These are phyloP conservation scores for Boletus sp. DNA, from an alignment of 768 basidiomycete genomes.

Conservation along the genomic window DNA sequence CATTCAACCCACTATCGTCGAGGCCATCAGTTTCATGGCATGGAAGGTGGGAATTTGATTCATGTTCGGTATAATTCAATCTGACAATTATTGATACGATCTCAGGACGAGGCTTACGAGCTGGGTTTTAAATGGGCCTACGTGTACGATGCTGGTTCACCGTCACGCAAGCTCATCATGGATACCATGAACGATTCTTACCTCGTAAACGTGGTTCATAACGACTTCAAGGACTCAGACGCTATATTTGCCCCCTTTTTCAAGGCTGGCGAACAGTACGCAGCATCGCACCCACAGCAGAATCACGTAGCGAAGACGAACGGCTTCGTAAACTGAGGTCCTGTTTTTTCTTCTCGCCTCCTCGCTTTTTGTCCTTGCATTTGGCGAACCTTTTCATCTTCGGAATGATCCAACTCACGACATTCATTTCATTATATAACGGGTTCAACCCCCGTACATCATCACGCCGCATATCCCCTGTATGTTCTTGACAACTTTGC, in stretches of 20 bases:
- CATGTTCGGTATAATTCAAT: neutral
- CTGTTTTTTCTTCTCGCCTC: neutral
- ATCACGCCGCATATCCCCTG: constrained; percentile 21
- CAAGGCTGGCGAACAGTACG: constrained; percentile 67
- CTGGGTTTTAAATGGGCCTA: constrained; percentile 90
- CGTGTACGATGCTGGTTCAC: constrained; percentile 76
- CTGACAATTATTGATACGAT: constrained; percentile 7
- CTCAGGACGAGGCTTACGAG: constrained; percentile 90
- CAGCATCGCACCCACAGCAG: constrained; percentile 36
- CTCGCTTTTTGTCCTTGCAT: neutral
- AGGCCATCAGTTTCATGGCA: constrained; percentile 97
- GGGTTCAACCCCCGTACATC: constrained; percentile 87
- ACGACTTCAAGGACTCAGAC: constrained; percentile 83
- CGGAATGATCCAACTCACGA: constrained; percentile 31
- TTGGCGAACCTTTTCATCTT: neutral
- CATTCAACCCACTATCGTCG: constrained; percentile 93
- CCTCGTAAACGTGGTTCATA: constrained; percentile 95
- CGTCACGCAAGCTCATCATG: constrained; percentile 71
- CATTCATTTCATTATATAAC: constrained; percentile 40
- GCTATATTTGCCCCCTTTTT: constrained; percentile 88
- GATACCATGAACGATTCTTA: constrained; percentile 77
- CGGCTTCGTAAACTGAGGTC: constrained; percentile 31
- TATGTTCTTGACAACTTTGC: constrained; percentile 13
- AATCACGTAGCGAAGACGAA: constrained; percentile 36
- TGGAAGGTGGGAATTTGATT: constrained; percentile 69